Percentiles rank a stretch among this genome's conserved stretches.
These are phyloP conservation scores for Astrothelium macrocarpum DNA, from an alignment of 495 filamentous ascomycete genomes.

Conservation along the genomic window DNA sequence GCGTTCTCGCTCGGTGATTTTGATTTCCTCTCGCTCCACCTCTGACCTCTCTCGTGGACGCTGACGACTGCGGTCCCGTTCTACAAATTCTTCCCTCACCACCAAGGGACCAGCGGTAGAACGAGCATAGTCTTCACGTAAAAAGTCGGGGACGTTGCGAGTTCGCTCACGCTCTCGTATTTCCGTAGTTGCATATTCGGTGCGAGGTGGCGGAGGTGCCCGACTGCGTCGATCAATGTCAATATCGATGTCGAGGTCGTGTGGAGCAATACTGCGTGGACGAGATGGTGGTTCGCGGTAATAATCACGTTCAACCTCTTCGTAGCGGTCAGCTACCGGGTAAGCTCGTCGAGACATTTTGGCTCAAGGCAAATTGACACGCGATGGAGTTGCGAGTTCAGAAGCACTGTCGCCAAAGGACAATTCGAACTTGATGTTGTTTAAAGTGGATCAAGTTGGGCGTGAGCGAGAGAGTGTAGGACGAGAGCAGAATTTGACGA, in stretches of 20 bases:
- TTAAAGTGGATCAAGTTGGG: neutral
- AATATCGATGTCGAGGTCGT: slow-evolving; percentile 33
- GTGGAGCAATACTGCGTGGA: slow-evolving; percentile 23
- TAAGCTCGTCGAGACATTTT: slow-evolving; percentile 29
- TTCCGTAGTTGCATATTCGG: slow-evolving; percentile 23
- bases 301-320: slow-evolving; percentile 39
- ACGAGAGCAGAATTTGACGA: neutral
- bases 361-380: neutral
- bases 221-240: slow-evolving; percentile 13
- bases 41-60: slow-evolving; percentile 23
- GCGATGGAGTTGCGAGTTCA: neutral
- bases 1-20: slow-evolving; percentile 8
- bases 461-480: neutral
- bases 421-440: slow-evolving; percentile 8
- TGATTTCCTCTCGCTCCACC: slow-evolving; percentile 25
- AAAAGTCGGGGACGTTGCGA: slow-evolving; percentile 41
- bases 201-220: slow-evolving; percentile 10
- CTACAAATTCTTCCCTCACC: slow-evolving; percentile 30
- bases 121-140: slow-evolving; percentile 44
- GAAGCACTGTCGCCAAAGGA: neutral
- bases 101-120: slow-evolving; percentile 39
- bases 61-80: slow-evolving; percentile 15
- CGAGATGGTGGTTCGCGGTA: slow-evolving; percentile 24
- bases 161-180: slow-evolving; percentile 25
- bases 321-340: slow-evolving; percentile 35